A percentile compares a stretch with the other conserved stretches of the same genome.
These are phyloP conservation scores for Euclidium syriacum DNA, from an alignment of 345 rosid genomes.

Conservation along the genomic window DNA sequence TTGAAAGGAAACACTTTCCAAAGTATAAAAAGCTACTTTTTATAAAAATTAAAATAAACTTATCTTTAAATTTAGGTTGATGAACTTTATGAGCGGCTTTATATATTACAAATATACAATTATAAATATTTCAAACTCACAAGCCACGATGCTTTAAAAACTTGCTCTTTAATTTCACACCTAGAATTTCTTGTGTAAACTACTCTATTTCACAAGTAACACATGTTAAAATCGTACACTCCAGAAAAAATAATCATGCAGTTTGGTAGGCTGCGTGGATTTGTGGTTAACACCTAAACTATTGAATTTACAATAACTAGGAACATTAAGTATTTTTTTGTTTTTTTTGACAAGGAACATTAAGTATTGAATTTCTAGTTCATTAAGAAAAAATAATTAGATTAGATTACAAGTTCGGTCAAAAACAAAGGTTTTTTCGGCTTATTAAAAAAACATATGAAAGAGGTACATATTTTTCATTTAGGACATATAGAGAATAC, in stretches of 20 bases:
- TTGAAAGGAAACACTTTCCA: neutral
- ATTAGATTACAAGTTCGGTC: no score
- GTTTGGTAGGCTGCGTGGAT: constrained; percentile 1
- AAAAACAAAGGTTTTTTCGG: no score
- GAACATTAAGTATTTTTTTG: no score
- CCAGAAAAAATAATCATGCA: neutral
- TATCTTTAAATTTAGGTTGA: neutral
- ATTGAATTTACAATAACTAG: neutral
- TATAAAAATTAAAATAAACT: neutral
- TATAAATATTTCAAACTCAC: neutral
- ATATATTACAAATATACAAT: neutral
- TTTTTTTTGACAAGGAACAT: no score
- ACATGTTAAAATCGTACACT: neutral
- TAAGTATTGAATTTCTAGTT: no score
- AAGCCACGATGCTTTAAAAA: neutral
- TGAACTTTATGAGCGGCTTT: constrained; percentile 4
- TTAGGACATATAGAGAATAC: no score
- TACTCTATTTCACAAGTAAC: neutral
- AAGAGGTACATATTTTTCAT: no score
- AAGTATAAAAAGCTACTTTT: constrained; percentile 12
- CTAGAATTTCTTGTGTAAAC: neutral
- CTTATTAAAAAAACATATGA: no score
- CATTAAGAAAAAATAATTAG: no score
- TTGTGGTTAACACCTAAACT: neutral
- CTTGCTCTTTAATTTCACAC: neutral